A percentile compares a stretch with the other conserved stretches of the same genome.
Conservation (phyloP, 2,329 filamentous ascomycete species). For the Fusarium odoratissimum region DNA sequence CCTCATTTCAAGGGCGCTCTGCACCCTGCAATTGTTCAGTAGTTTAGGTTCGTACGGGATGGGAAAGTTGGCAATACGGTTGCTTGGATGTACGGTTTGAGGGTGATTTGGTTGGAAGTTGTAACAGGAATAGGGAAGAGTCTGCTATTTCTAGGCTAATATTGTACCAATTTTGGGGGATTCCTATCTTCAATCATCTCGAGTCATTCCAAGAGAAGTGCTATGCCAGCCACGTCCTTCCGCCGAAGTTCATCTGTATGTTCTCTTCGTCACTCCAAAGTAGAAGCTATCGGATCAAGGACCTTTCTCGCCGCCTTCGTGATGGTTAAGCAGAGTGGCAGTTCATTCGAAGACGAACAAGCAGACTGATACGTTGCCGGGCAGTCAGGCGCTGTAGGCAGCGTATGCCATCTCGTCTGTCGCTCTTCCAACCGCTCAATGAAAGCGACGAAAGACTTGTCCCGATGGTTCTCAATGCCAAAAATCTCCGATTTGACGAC, state of each 20-base stretch:
- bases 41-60: background rate
- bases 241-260: too few species aligned
- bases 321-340: background rate
- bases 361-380: background rate
- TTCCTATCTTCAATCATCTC: background rate
- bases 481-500: constrained; percentile 1
- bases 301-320: constrained; percentile 1
- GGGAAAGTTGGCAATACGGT: background rate
- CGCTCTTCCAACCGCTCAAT: constrained; percentile 6
- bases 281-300: background rate
- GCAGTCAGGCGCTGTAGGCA: background rate
- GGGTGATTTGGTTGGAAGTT: background rate
- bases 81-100: background rate
- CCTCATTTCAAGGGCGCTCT: constrained; percentile 12
- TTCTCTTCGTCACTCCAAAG: background rate
- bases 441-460: background rate
- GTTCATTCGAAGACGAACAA: background rate
- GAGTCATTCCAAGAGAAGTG: background rate
- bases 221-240: background rate
- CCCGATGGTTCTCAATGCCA: background rate
- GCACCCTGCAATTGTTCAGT: background rate
- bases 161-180: background rate
- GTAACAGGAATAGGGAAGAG: background rate
- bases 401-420: background rate
- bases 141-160: background rate